Base-by-base conservation (phyloP, 2,329 filamentous ascomycete species). In the Microdochium nivale region DNA sequence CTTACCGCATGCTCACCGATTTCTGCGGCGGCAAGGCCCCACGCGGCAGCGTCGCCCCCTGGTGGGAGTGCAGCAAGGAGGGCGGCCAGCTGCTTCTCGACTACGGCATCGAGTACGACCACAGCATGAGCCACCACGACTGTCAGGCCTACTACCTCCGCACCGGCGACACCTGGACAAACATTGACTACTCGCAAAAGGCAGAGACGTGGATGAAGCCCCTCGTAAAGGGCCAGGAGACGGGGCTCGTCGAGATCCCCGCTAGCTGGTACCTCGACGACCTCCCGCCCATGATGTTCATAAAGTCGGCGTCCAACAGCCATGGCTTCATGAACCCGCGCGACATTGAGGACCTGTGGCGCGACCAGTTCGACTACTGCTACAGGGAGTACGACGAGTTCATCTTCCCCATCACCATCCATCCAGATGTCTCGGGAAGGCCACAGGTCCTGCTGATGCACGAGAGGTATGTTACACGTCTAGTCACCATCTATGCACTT, bases 301-400 rank as follows among this genome's bases (percentile, higher is more conserved):
- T 87, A 62, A 87, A 87, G 66, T 78, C 76, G 11, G 72, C 78
- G 0, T 69, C 81, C 0, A 86, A 86, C 58, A 78, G 73, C n/a
- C 83, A 87, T 59, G 84, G 84, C 8, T 85, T 69, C 56, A 72
- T 76, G 19, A 76, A 77, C 51, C 73, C 79, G 7, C 0, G 65
- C 75, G 51, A 76, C 0, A 67, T 86, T 1, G 81, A 86, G 59
- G 79, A 83, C 32, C 75, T 85, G 32, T 86, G 81, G 82, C 69
- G 76, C 48, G 80, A 86, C 54, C 81, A 86, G 56, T 86, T 86
- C 53, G 77, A 84, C 58, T 89, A 88, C 66, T 88, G 87, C 60
- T 90, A 90, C 63, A 74, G 85, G 25, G 84, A 90, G 65, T 85
- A 88, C 55, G 85, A 90, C 58, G 83, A 87, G 58, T 89, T 89